Evolutionary conservation across 176 grass and related monocot genomes (phyloP), one percentile per base, ranked within the genome.

Genomic region (Musa itinerans): DNA sequence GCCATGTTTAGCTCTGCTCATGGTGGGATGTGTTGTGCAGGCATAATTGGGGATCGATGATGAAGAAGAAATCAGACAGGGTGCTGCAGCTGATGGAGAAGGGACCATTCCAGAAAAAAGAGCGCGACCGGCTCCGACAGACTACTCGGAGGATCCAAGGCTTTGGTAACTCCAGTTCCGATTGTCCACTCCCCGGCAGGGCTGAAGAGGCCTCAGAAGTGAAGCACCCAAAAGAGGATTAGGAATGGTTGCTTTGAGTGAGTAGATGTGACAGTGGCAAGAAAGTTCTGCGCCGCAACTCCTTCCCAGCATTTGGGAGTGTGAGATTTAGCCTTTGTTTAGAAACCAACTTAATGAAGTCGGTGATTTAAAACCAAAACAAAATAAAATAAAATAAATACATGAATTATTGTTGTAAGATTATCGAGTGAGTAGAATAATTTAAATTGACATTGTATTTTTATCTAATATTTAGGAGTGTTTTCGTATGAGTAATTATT

Each of bases 31-130:
- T 43, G 9, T 23, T 22, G 2, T 54, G 73, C 86, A 99, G 95
- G 52, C 94, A 89, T 76, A 89, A 99, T 76, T 99, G 95, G 95
- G 95, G 95, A 0, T 27, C 54, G 49, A 89, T 79, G 53, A 84
- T 94, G 78, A 91, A 75, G 86, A 26, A 68, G 76, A 89, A 92
- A 83, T 82, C 95, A 73, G 95, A 94, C 69, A 89, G 84, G 21
- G 88, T 99, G 75, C 74, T 99, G 54, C 87, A 69, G 83, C 81
- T 99, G 88, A 76, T 94, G 53, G 88, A 92, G 70, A 88, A 89
- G 5, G 95, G 86, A 0, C 78, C 90, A 48, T 80, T 89, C 81
- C 83, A 89, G 78, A 86, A 85, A 76, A 88, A 92, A 70, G 95
- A 99, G 78, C 84, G 91, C 29, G 82, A 92, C 54, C 68, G 82